These are phyloP conservation scores for Pistacia integerrima DNA, from an alignment of 345 rosid species.

Conservation along the genomic window DNA sequence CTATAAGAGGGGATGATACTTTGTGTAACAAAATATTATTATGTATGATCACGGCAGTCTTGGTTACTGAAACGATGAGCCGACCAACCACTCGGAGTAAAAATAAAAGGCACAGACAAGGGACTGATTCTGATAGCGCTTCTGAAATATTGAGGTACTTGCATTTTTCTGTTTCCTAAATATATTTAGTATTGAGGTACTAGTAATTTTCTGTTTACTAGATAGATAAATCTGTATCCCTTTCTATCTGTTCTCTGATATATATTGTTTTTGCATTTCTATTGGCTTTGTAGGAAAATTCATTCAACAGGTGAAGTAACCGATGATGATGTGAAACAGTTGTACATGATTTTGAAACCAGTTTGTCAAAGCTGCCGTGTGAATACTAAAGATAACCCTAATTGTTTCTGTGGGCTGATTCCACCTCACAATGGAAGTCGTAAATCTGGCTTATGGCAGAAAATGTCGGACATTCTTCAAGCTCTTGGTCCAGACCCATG, in stretches of 20 bases:
- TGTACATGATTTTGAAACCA: constrained; percentile 75
- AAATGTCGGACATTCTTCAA: constrained; percentile 63
- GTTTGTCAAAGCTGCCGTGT: constrained; percentile 95
- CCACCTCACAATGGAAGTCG: constrained; percentile 86
- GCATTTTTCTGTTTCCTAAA: constrained; percentile 5
- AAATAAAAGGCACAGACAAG: constrained; percentile 60
- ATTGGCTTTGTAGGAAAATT: constrained; percentile 61
- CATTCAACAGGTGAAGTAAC: constrained; percentile 62
- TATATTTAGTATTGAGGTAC: constrained; percentile 43
- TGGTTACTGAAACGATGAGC: constrained; percentile 56
- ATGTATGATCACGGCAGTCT: constrained; percentile 24
- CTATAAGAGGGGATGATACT: background rate
- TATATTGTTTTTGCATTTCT: background rate
- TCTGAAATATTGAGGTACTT: constrained; percentile 58
- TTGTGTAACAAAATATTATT: background rate
- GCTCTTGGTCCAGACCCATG: constrained; percentile 73
- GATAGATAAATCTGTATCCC: constrained; percentile 5
- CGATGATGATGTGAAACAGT: constrained; percentile 61
- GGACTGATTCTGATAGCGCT: constrained; percentile 44
- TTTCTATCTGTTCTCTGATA: constrained; percentile 7
- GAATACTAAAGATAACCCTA: constrained; percentile 89
- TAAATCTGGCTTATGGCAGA: constrained; percentile 93
- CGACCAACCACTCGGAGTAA: constrained; percentile 73
- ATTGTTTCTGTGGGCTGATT: constrained; percentile 86
- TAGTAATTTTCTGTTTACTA: background rate